Evolutionary conservation across 1,139 yeast species (phyloP).

Genomic region (Blastobotrys malaysiensis): DNA sequence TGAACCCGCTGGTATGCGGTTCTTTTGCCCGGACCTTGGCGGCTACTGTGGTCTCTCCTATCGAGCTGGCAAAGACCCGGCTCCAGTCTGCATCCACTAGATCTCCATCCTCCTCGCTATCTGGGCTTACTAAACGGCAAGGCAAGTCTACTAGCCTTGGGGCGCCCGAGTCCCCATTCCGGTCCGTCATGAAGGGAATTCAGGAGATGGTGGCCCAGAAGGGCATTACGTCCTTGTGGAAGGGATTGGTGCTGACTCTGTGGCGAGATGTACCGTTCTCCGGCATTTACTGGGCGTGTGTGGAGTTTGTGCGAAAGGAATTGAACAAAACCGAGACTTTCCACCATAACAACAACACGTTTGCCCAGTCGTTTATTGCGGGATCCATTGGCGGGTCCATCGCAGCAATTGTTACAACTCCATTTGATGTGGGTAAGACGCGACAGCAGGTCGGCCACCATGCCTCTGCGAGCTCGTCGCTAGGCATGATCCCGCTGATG

Average conservation of each 20-base stretch:
- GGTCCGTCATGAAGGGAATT: slow-evolving; percentile 49
- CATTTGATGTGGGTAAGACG: slow-evolving; percentile 96
- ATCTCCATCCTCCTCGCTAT: not conserved
- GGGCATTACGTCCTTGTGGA: slow-evolving; percentile 68
- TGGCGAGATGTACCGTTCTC: slow-evolving; percentile 98
- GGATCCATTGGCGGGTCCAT: slow-evolving; percentile 82
- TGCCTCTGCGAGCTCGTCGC: slow-evolving; percentile 29
- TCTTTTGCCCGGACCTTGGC: slow-evolving; percentile 77
- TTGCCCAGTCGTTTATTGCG: slow-evolving; percentile 68
- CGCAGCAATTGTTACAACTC: slow-evolving; percentile 85
- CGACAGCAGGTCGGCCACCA: slow-evolving; percentile 64
- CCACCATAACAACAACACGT: slow-evolving; percentile 44
- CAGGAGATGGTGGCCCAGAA: slow-evolving; percentile 45
- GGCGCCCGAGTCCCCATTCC: slow-evolving; percentile 28
- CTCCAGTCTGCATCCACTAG: slow-evolving; percentile 59
- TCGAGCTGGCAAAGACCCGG: slow-evolving; percentile 82
- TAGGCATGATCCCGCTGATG: slow-evolving; percentile 61
- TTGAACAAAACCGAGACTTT: slow-evolving; percentile 23
- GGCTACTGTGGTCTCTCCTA: slow-evolving; percentile 80
- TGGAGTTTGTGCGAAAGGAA: slow-evolving; percentile 29
- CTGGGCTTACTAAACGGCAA: not conserved
- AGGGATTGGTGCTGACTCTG: slow-evolving; percentile 78
- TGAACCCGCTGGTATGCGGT: slow-evolving; percentile 85
- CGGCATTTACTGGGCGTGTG: slow-evolving; percentile 88
- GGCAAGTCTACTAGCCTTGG: slow-evolving; percentile 10